Evolutionary conservation across 441 rosid genomes (phyloP).

Genomic region (Erodium moschatum): DNA sequence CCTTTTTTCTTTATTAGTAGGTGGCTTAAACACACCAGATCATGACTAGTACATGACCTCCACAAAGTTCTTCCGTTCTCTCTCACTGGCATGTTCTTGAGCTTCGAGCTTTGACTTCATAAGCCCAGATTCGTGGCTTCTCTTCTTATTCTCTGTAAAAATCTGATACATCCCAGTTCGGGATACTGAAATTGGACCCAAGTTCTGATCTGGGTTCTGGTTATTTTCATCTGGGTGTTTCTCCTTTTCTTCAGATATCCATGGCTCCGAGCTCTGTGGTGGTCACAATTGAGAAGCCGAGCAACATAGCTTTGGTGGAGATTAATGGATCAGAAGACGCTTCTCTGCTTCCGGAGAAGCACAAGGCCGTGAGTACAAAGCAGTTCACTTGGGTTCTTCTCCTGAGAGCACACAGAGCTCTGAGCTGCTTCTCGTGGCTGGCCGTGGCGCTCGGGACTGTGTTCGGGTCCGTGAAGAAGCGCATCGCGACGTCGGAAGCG

Average conservation of each 20-base stretch:
- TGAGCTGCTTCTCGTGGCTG: constrained; percentile 55
- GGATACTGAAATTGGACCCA: background rate
- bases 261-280: constrained; percentile 21
- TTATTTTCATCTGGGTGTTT: background rate
- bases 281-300: constrained; percentile 24
- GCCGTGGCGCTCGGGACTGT: constrained; percentile 32
- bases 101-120: background rate
- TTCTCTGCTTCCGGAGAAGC: constrained; percentile 14
- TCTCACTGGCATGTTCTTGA: too few relatives aligned
- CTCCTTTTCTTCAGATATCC: background rate
- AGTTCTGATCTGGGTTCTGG: constrained; percentile 11
- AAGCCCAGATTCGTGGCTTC: background rate
- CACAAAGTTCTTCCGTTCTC: background rate
- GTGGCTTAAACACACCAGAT: background rate
- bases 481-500: constrained; percentile 37
- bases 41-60: background rate
- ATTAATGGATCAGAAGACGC: constrained; percentile 10
- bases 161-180: background rate
- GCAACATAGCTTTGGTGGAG: constrained; percentile 22
- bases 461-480: constrained; percentile 47
- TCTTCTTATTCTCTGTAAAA: background rate
- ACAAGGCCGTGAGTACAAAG: constrained; percentile 23
- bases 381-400: constrained; percentile 24
- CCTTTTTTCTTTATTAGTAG: background rate
- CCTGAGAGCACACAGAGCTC: constrained; percentile 39